Base-by-base conservation (phyloP, 306 rosid genomes). In the Lotus japonicus region DNA sequence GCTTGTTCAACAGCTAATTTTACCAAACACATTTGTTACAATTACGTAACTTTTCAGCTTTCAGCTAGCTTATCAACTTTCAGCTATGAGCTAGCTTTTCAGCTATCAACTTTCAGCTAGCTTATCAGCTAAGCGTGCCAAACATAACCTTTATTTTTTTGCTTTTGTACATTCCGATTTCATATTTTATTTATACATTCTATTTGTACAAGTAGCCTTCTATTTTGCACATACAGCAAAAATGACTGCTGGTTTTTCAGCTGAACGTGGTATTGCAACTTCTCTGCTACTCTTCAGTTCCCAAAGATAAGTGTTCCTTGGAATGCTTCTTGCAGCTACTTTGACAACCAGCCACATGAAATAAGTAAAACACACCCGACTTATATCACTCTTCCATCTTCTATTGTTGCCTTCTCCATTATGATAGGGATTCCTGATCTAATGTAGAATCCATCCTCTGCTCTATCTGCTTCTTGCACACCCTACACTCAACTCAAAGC, bases 391-490 rank as follows among this genome's bases (percentile, higher is more conserved):
- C 74, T 76, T 35, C 95, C 91, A 19, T 92, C 95, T 46, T 71
- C 79, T 73, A 92, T 80, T 14, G 84, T 80, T 14, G 85, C 96
- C 85, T 89, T 89, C 86, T 92, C 96, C 78, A 61, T 5, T 60
- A 92, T 56, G 35, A 89, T 41, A 23, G 92, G 81, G 82, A 92
- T 86, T 68, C 97, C 96, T 17, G 90, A 77, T 19, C 98, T 84
- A 72, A 92, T 84, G 82, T 88, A 83, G 49, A 89, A 92, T 72
- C 98, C 98, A 2, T 84, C 85, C 21, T 88, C 87, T 9, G 91
- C 71, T 70, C 95, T 84, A 54, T 88, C 97, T 35, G 94, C 98
- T 80, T 92, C 98, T 79, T 86, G 43, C 52, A 92, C 85, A 0
- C 87, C 91, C 98, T 92, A 45, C 58, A 78, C 16, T 66, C 66